These are phyloP conservation scores for Decorospora gaudefroyi DNA, from an alignment of 2,329 filamentous ascomycete genomes.

Conservation along the genomic window DNA sequence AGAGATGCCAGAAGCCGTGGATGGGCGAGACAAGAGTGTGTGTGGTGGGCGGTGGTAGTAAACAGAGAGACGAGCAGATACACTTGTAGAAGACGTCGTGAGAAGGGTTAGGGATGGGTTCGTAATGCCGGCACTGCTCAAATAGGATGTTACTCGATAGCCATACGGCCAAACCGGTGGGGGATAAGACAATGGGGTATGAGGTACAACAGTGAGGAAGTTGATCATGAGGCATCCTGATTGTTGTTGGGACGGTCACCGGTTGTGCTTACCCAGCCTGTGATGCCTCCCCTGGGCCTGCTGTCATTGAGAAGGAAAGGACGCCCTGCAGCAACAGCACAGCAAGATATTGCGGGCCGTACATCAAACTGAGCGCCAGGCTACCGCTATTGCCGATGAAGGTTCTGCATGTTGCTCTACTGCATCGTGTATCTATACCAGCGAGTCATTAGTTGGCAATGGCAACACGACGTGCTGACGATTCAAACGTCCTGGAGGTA, in stretches of 20 bases:
- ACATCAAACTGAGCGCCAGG: too few species aligned
- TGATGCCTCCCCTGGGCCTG: neutral
- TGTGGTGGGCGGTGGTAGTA: neutral
- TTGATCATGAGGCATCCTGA: conserved; percentile 1
- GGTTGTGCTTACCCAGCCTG: neutral
- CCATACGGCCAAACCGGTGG: conserved; percentile 2
- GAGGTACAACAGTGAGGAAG: neutral
- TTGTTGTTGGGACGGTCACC: conserved; percentile 3
- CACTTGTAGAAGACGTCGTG: neutral
- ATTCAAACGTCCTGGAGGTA: too few species aligned
- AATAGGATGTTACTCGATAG: conserved; percentile 11
- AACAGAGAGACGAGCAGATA: neutral
- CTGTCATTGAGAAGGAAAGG: neutral
- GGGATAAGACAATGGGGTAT: neutral
- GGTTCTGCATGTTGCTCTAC: too few species aligned
- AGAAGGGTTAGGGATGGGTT: neutral
- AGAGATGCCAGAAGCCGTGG: neutral
- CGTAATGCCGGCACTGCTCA: conserved; percentile 1
- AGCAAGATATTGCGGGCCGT: neutral
- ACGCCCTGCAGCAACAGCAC: neutral
- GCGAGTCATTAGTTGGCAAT: too few species aligned
- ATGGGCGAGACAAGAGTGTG: too few species aligned
- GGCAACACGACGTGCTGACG: too few species aligned
- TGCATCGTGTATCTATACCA: too few species aligned
- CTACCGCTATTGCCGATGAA: too few species aligned